phyloP scores from a whole-genome alignment of 768 basidiomycete genomes.

The Stropharia rugosoannulata region DNA sequence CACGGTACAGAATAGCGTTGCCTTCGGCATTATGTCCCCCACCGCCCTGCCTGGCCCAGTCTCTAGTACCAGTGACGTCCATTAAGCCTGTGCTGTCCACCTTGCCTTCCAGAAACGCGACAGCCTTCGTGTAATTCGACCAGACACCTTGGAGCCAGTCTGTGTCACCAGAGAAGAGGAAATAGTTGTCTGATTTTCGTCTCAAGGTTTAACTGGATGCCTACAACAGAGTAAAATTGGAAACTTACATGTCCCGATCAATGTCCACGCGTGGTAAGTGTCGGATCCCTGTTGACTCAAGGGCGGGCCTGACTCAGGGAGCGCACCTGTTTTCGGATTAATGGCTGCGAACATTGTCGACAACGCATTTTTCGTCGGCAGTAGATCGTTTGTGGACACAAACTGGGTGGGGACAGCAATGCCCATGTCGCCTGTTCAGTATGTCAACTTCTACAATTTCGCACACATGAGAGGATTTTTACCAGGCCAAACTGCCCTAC shows the following conservation, averaged over 20 bases:
- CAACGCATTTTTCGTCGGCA: slow-evolving; percentile 55
- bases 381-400: slow-evolving; percentile 58
- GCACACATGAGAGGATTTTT: neutral
- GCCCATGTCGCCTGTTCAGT: slow-evolving; percentile 52
- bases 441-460: neutral
- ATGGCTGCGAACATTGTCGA: slow-evolving; percentile 57
- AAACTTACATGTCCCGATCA: slow-evolving; percentile 50
- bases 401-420: slow-evolving; percentile 61
- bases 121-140: slow-evolving; percentile 57
- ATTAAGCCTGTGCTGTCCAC: slow-evolving; percentile 50
- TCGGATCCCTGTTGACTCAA: slow-evolving; percentile 45
- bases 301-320: slow-evolving; percentile 53
- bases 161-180: slow-evolving; percentile 51
- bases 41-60: slow-evolving; percentile 57
- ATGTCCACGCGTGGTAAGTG: slow-evolving; percentile 61
- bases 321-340: slow-evolving; percentile 50
- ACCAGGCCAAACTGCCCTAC: slow-evolving; percentile 60
- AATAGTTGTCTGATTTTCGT: slow-evolving; percentile 48
- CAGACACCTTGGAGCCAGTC: slow-evolving; percentile 50
- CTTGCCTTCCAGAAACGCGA: slow-evolving; percentile 51
- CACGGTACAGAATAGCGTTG: slow-evolving; percentile 53
- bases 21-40: slow-evolving; percentile 58
- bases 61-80: slow-evolving; percentile 54
- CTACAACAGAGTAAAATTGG: neutral
- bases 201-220: neutral